Percentiles rank a stretch among this genome's conserved stretches.
Conservation (phyloP, 176 grass and related monocot genomes). For the Cenchrus purpureus region DNA sequence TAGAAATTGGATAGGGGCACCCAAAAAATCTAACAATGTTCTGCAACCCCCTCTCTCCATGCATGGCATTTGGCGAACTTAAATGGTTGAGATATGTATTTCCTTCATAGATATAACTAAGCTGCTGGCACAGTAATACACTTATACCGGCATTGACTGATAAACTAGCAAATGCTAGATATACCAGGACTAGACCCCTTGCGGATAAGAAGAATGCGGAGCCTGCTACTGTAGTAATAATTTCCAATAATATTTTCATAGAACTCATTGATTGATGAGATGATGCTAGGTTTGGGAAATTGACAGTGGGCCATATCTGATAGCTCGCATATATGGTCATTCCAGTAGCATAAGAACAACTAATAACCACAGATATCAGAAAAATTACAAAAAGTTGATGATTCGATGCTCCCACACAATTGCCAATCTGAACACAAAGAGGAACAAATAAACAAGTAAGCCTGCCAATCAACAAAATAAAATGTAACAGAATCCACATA, state of each 20-base stretch:
- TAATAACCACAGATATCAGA: slow-evolving; percentile 78
- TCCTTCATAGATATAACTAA: slow-evolving; percentile 88
- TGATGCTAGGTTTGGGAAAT: slow-evolving; percentile 49
- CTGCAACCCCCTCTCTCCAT: slow-evolving; percentile 70
- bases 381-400: slow-evolving; percentile 82
- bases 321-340: slow-evolving; percentile 80
- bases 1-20: slow-evolving; percentile 69
- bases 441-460: slow-evolving; percentile 5
- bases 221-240: slow-evolving; percentile 57
- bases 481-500: slow-evolving; percentile 10
- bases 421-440: slow-evolving; percentile 76
- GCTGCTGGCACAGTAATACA: slow-evolving; percentile 87
- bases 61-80: slow-evolving; percentile 55
- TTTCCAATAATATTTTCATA: slow-evolving; percentile 51
- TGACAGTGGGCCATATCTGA: slow-evolving; percentile 71
- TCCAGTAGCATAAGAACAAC: slow-evolving; percentile 70
- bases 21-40: slow-evolving; percentile 84
- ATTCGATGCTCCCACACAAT: slow-evolving; percentile 90
- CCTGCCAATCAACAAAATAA: slow-evolving; percentile 16
- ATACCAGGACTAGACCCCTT: slow-evolving; percentile 84
- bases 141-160: slow-evolving; percentile 81
- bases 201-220: slow-evolving; percentile 78
- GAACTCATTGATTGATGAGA: slow-evolving; percentile 42
- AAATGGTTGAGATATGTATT: slow-evolving; percentile 78
- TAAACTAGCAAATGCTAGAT: slow-evolving; percentile 89